These are phyloP conservation scores for Hibiscus mutabilis DNA, from an alignment of 345 rosid species.

Conservation along the genomic window DNA sequence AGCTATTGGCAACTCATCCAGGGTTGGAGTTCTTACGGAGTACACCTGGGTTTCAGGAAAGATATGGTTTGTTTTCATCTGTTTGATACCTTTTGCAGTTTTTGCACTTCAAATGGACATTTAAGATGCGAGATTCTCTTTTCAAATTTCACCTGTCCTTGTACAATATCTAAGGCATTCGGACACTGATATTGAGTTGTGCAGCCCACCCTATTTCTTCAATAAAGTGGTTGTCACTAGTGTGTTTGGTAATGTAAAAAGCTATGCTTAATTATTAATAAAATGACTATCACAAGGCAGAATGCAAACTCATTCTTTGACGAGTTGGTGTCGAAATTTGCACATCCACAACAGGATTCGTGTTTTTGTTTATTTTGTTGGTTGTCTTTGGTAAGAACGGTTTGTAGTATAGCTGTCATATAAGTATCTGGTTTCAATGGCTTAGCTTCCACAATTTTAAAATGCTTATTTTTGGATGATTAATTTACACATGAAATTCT, in stretches of 20 bases:
- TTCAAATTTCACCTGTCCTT: neutral
- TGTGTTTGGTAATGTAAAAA: neutral
- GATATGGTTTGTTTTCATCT: constrained; percentile 71
- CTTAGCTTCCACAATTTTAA: neutral
- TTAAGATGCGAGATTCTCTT: neutral
- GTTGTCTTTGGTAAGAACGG: neutral
- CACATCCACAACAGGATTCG: neutral
- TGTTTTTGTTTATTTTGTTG: neutral
- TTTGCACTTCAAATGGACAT: neutral
- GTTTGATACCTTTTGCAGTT: neutral
- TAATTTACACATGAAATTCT: neutral
- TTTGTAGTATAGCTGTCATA: neutral
- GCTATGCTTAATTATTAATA: neutral
- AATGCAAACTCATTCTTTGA: neutral
- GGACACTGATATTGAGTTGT: neutral
- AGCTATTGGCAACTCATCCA: constrained; percentile 87
- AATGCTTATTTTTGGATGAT: neutral
- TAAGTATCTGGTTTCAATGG: neutral
- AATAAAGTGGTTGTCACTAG: neutral
- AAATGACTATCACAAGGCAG: neutral
- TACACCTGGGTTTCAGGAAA: constrained; percentile 98
- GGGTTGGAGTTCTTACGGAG: constrained; percentile 93
- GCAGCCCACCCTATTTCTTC: neutral
- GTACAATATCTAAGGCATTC: neutral
- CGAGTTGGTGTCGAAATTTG: neutral